phyloP scores from a whole-genome alignment of 2,329 filamentous ascomycete species.

The Aschersonia sp. region DNA sequence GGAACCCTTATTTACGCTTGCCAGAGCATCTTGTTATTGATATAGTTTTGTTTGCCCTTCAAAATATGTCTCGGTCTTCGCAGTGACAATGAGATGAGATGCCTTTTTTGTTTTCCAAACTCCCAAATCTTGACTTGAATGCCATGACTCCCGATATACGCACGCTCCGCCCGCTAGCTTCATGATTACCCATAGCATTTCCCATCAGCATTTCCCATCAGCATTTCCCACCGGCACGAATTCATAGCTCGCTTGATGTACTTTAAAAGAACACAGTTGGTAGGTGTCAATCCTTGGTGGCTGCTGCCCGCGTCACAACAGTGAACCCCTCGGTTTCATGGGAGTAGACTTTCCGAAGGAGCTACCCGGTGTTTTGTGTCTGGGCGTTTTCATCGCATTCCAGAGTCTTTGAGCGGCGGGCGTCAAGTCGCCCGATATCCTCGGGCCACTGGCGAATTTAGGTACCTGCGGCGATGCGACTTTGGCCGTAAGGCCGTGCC shows the following conservation, averaged over 20 bases:
- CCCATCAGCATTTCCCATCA: too few relatives aligned
- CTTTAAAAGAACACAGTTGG: too few relatives aligned
- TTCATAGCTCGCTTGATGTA: neutral
- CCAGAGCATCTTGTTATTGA: too few relatives aligned
- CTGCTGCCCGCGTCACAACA: slow-evolving; percentile 16
- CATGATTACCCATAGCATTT: too few relatives aligned
- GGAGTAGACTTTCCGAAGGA: slow-evolving; percentile 23
- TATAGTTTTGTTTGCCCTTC: too few relatives aligned
- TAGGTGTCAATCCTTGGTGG: slow-evolving; percentile 7
- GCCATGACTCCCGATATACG: neutral
- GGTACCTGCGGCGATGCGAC: slow-evolving; percentile 48
- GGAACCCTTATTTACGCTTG: too few relatives aligned
- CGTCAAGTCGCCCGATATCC: slow-evolving; percentile 44
- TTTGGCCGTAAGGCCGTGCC: slow-evolving; percentile 44
- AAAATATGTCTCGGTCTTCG: too few relatives aligned
- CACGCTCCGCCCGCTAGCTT: too few relatives aligned
- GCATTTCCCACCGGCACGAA: neutral
- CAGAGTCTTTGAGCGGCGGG: slow-evolving; percentile 60
- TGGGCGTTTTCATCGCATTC: slow-evolving; percentile 40
- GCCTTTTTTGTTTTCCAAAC: too few relatives aligned
- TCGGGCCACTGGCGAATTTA: slow-evolving; percentile 52
- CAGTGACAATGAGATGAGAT: too few relatives aligned
- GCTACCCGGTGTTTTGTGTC: slow-evolving; percentile 14
- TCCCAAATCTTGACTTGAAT: neutral
- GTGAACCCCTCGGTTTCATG: slow-evolving; percentile 22